Conservation (phyloP, 306 rosid genomes). For the Betula pendula region DNA sequence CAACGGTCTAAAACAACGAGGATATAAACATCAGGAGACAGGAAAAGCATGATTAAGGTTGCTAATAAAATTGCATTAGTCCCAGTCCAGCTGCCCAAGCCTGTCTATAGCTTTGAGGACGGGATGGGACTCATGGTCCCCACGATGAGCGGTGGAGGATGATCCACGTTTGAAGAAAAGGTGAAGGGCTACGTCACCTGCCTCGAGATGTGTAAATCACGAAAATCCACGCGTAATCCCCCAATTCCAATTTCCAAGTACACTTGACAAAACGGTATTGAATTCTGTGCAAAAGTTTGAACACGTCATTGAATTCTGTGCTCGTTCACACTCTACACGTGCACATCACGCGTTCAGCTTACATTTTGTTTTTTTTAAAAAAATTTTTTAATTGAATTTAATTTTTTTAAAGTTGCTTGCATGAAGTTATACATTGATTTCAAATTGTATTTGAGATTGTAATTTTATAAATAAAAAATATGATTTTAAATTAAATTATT, state of each 20-base stretch:
- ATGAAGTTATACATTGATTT: no score
- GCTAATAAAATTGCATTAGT: neutral
- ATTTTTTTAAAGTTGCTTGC: no score
- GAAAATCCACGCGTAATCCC: neutral
- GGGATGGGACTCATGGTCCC: neutral
- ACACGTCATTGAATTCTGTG: constrained; percentile 2
- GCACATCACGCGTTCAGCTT: no score
- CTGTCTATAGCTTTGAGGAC: no score
- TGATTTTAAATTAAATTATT: no score
- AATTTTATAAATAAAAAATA: no score
- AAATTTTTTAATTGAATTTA: no score
- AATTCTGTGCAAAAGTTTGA: neutral
- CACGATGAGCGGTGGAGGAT: neutral
- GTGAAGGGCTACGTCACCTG: neutral
- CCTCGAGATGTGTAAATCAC: constrained; percentile 4
- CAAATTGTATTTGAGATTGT: no score
- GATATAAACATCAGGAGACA: neutral
- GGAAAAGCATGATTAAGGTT: neutral
- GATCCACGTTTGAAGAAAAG: constrained; percentile 11
- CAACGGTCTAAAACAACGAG: neutral
- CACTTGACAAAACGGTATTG: neutral
- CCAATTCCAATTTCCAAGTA: neutral
- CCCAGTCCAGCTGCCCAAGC: no score
- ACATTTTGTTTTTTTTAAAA: no score
- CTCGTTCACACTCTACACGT: no score